These are phyloP conservation scores for Tylopilus vinaceipallidus DNA, from an alignment of 768 basidiomycete genomes.

Conservation along the genomic window DNA sequence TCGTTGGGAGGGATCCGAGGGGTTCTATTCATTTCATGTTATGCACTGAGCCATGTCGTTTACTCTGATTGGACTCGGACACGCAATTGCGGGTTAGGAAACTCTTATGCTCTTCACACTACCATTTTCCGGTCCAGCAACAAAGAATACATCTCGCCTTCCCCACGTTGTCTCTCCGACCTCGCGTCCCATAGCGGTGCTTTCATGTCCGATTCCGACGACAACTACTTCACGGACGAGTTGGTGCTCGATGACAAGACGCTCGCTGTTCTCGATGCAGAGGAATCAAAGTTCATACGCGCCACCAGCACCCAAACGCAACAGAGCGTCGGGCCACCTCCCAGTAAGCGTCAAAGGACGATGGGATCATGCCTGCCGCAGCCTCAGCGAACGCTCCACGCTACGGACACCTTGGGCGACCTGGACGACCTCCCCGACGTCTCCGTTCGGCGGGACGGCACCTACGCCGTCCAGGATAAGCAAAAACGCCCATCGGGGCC, in stretches of 20 bases:
- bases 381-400: constrained; percentile 22
- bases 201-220: constrained; percentile 64
- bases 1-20: no score
- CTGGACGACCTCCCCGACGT: constrained; percentile 62
- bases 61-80: no score
- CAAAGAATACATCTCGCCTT: not conserved
- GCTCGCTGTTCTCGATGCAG: constrained; percentile 58
- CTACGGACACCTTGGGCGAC: constrained; percentile 34
- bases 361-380: constrained; percentile 43
- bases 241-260: constrained; percentile 61
- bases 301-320: constrained; percentile 26
- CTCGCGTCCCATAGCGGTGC: not conserved
- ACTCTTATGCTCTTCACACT: no score
- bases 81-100: no score
- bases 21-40: no score
- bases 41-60: no score
- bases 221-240: constrained; percentile 64
- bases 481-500: constrained; percentile 13
- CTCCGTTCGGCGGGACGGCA: constrained; percentile 55
- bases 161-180: not conserved
- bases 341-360: constrained; percentile 55
- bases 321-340: constrained; percentile 34
- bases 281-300: constrained; percentile 43
- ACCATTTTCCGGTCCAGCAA: not conserved
- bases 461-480: constrained; percentile 44